Evolutionary conservation across 73 alveolate genomes (phyloP).

Genomic region (Halteria grandinella): DNA sequence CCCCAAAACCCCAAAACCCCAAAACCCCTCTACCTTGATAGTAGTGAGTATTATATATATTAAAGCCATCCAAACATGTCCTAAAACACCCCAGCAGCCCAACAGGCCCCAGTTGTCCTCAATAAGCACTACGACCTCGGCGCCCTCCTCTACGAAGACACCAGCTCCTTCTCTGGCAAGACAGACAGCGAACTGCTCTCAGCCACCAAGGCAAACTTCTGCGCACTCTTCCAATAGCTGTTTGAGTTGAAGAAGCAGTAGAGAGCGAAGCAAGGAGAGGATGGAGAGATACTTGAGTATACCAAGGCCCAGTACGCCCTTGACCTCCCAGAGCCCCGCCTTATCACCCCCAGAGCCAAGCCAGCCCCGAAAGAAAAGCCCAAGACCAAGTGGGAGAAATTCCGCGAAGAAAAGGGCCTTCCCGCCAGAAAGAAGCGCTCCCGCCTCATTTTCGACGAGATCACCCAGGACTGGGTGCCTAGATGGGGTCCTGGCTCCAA

Average conservation of each 20-base stretch:
- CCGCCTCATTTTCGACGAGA: slow-evolving; percentile 86
- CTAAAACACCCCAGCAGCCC: too few relatives aligned
- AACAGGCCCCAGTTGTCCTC: too few relatives aligned
- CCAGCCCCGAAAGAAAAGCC: slow-evolving; percentile 92
- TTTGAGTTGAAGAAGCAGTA: slow-evolving; percentile 55
- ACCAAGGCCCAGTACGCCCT: slow-evolving; percentile 67
- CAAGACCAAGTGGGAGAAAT: slow-evolving; percentile 94
- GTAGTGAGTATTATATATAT: too few relatives aligned
- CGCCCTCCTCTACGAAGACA: slow-evolving; percentile 49
- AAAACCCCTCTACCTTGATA: too few relatives aligned
- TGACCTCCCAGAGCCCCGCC: slow-evolving; percentile 75
- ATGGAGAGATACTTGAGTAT: slow-evolving; percentile 76
- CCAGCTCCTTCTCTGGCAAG: slow-evolving; percentile 7
- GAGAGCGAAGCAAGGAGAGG: slow-evolving; percentile 62
- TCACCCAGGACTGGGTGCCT: slow-evolving; percentile 88
- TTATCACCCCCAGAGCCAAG: slow-evolving; percentile 81
- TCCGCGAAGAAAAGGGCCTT: slow-evolving; percentile 83
- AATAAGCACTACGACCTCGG: slow-evolving; percentile 62
- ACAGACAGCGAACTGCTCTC: slow-evolving; percentile 16
- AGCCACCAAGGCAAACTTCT: slow-evolving; percentile 42
- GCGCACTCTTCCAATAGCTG: slow-evolving; percentile 52
- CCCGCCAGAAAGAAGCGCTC: slow-evolving; percentile 82
- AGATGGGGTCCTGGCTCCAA: slow-evolving; percentile 86
- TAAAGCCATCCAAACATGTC: too few relatives aligned
- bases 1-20: too few relatives aligned